Conservation (phyloP, 805 yeast genomes). For the Candida verbasci region DNA sequence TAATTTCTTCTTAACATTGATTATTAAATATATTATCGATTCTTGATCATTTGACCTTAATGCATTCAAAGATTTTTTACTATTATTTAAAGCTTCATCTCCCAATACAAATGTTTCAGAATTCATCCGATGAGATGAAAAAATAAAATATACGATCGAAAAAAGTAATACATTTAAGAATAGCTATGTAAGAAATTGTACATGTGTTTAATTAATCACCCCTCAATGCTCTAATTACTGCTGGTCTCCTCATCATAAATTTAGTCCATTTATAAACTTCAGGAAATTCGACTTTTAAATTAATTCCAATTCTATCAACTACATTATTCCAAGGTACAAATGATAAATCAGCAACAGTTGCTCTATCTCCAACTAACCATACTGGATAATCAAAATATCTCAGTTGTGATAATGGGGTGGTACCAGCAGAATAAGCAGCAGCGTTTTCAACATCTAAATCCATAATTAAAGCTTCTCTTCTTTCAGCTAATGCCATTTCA, state of each 20-base stretch:
- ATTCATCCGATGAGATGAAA: conserved; percentile 1
- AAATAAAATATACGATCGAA: too few species aligned
- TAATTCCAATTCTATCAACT: conserved; percentile 87
- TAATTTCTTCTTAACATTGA: conserved; percentile 28
- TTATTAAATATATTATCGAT: conserved; percentile 24
- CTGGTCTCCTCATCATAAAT: conserved; percentile 92
- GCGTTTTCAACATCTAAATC: conserved; percentile 85
- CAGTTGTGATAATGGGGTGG: conserved; percentile 80
- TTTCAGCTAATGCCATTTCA: conserved; percentile 92
- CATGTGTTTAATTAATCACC: conserved; percentile 44
- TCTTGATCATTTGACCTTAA: conserved; percentile 9
- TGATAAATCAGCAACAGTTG: conserved; percentile 81
- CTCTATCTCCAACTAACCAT: conserved; percentile 86
- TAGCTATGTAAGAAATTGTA: too few species aligned
- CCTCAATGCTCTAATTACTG: conserved; percentile 80
- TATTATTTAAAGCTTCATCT: conserved; percentile 13
- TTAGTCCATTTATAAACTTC: conserved; percentile 96
- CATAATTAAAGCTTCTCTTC: conserved; percentile 85
- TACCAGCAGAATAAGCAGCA: conserved; percentile 81
- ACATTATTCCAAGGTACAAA: conserved; percentile 98
- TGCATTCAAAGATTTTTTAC: conserved; percentile 14
- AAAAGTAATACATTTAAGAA: too few species aligned
- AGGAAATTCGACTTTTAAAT: conserved; percentile 81
- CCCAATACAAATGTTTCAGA: conserved; percentile 15
- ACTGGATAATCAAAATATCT: conserved; percentile 89